Base-by-base conservation (phyloP, 2,329 filamentous ascomycete species). In the Nemania sp. region DNA sequence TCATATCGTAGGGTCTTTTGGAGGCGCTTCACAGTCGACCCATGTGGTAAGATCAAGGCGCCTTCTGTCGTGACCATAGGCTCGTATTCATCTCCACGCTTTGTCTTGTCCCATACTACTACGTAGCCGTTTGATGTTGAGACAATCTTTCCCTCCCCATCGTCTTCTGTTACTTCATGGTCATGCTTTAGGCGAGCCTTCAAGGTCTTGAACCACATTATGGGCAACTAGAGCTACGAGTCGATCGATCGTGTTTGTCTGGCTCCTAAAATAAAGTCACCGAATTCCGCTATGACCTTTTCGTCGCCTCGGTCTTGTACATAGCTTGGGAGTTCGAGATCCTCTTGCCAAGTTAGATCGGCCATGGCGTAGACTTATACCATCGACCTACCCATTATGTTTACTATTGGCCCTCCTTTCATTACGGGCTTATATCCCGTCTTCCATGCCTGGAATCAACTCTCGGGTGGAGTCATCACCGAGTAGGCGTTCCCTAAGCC, bases 1-100 rank as follows among this genome's bases (percentile, higher is more conserved):
- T 73, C 70, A 49, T 54, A 72, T 10, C 64, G 61, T 2, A 74
- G 58, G 3, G 70, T 69, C 29, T 70, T 66, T 41, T 68, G 66
- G 2, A 58, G 54, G 45, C 47, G 56, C 35, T 62, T 54, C 3
- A 49, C 20, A 0, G 55, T 35, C 2, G 62, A 20, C 22, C 55
- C 43, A 5, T 49, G 45, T 3, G 64, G 26, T 13, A 63, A 13
- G 26, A 63, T 55, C 2, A 59, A 53, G 3, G 57, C 53, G 15
- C 57, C 66, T 1, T 68, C 56, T 15, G 55, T 32, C 41, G 62
- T 64, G 5, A 55, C 43, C n/a, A 11, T 32, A 5, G 52, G 51
- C 54, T 62, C 64, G 11, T 29, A n/a, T 13, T 24, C 27, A 2
- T 45, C 35, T 51, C 29, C 13, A 2, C n/a, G 26, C 18, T 38